Conservation (phyloP, 2,329 filamentous ascomycete species). For the Colletotrichum sansevieriae region DNA sequence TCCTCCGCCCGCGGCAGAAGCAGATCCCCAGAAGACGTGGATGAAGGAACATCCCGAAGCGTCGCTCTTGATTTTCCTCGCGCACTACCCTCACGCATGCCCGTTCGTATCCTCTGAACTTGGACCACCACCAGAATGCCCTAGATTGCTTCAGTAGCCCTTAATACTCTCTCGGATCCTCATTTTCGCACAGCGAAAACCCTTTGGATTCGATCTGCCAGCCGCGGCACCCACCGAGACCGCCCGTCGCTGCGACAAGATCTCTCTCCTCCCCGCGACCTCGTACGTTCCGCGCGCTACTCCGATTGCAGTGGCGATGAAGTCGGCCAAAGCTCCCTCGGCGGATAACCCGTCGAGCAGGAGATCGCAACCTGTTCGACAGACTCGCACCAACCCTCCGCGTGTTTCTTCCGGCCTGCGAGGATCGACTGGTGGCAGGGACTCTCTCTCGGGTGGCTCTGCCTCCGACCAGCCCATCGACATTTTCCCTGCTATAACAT, state of each 20-base stretch:
- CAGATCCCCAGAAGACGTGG: slow-evolving; percentile 36
- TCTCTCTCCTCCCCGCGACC: slow-evolving; percentile 20
- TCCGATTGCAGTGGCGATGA: slow-evolving; percentile 56
- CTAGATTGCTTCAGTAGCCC: slow-evolving; percentile 10
- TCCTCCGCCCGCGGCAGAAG: slow-evolving; percentile 36
- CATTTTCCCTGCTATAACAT: slow-evolving; percentile 75
- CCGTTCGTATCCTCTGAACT: slow-evolving; percentile 16
- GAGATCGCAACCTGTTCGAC: slow-evolving; percentile 73
- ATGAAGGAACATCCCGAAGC: slow-evolving; percentile 40
- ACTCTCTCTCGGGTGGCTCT: slow-evolving; percentile 59
- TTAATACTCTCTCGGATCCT: neutral
- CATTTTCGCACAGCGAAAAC: slow-evolving; percentile 1
- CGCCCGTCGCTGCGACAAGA: slow-evolving; percentile 12
- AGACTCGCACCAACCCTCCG: slow-evolving; percentile 74
- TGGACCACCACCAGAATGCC: slow-evolving; percentile 28
- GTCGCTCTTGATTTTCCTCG: slow-evolving; percentile 39
- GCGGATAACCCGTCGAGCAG: slow-evolving; percentile 63
- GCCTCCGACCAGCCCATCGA: slow-evolving; percentile 72
- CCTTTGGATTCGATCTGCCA: slow-evolving; percentile 1
- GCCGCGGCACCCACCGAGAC: slow-evolving; percentile 6
- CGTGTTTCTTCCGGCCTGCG: slow-evolving; percentile 62
- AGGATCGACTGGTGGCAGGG: slow-evolving; percentile 59
- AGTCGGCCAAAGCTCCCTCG: slow-evolving; percentile 64
- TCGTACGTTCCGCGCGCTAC: slow-evolving; percentile 15
- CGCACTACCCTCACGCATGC: slow-evolving; percentile 29